phyloP scores from a whole-genome alignment of 2,329 filamentous ascomycete species.

The Dryadomyces quercus-mongolicae region DNA sequence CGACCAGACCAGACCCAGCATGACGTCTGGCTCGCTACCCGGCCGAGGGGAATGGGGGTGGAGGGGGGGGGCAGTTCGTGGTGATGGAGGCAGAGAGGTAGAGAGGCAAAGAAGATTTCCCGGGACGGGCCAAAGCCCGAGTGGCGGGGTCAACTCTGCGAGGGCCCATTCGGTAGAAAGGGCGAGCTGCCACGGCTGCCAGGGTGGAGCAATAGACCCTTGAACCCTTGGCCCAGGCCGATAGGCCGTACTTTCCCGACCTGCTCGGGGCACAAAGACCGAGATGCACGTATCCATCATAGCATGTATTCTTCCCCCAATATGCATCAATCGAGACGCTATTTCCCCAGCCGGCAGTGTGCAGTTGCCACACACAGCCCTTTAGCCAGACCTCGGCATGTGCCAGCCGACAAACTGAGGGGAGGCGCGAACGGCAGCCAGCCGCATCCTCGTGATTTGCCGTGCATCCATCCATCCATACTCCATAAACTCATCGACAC shows the following conservation, averaged over 20 bases:
- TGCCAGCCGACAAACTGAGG: not conserved
- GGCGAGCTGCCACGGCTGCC: not conserved
- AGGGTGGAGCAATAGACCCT: not conserved
- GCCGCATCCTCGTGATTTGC: not conserved
- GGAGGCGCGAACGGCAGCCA: not conserved
- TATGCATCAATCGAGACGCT: not conserved
- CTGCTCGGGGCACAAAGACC: not conserved
- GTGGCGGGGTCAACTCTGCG: not conserved
- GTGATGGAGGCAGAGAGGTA: too few relatives aligned
- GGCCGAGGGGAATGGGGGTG: slow-evolving; percentile 18
- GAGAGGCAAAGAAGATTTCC: slow-evolving; percentile 18
- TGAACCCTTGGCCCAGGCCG: not conserved
- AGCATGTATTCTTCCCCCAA: not conserved
- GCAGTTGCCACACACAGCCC: too few relatives aligned
- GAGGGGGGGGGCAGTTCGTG: too few relatives aligned
- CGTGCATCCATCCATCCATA: not conserved
- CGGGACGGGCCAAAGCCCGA: slow-evolving; percentile 10
- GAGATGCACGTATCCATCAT: not conserved
- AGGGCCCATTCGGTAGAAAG: not conserved
- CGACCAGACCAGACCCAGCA: not conserved
- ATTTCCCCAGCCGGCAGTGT: not conserved
- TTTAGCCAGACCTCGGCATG: slow-evolving; percentile 6
- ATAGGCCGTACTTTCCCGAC: slow-evolving; percentile 8
- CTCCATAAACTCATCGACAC: not conserved
- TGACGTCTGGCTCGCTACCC: slow-evolving; percentile 7